Percentiles rank a stretch among this genome's conserved stretches.
phyloP scores from a whole-genome alignment of 345 rosid species.

The Hibiscus mutabilis region DNA sequence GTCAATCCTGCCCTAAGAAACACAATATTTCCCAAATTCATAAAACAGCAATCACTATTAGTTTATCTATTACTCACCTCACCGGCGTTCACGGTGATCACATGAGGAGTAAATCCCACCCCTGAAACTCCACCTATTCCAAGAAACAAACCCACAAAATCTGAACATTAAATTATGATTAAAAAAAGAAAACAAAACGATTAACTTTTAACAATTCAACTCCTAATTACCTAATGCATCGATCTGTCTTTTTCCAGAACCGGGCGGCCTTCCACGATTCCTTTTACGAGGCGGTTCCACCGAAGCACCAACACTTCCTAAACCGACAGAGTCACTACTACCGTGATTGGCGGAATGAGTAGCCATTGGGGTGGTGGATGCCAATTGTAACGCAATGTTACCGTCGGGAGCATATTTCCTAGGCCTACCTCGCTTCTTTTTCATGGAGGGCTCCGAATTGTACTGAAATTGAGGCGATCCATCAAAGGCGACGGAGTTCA shows the following conservation, averaged over 20 bases:
- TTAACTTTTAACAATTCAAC: not conserved
- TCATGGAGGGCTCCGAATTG: constrained; percentile 38
- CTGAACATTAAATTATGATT: not conserved
- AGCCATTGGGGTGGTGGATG: constrained; percentile 49
- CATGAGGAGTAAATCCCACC: constrained; percentile 95
- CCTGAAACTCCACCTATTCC: constrained; percentile 83
- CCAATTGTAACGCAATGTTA: constrained; percentile 68
- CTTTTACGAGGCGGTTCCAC: constrained; percentile 58
- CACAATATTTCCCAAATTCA: not conserved
- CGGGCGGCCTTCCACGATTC: constrained; percentile 87
- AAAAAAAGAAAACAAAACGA: not conserved
- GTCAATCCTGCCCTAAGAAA: not conserved
- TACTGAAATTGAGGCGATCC: constrained; percentile 58
- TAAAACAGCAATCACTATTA: not conserved
- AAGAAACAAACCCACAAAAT: not conserved
- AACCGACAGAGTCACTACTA: constrained; percentile 17
- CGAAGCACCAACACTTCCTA: constrained; percentile 26
- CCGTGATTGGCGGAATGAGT: constrained; percentile 43
- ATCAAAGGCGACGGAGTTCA: constrained; percentile 34
- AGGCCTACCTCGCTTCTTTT: constrained; percentile 91
- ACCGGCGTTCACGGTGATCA: constrained; percentile 48
- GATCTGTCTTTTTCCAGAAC: constrained; percentile 84
- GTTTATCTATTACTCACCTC: not conserved
- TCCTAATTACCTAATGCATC: constrained; percentile 67
- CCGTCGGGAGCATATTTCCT: constrained; percentile 86